Base-by-base conservation (phyloP, 2,329 filamentous ascomycete species). In the Venturia carpophila region DNA sequence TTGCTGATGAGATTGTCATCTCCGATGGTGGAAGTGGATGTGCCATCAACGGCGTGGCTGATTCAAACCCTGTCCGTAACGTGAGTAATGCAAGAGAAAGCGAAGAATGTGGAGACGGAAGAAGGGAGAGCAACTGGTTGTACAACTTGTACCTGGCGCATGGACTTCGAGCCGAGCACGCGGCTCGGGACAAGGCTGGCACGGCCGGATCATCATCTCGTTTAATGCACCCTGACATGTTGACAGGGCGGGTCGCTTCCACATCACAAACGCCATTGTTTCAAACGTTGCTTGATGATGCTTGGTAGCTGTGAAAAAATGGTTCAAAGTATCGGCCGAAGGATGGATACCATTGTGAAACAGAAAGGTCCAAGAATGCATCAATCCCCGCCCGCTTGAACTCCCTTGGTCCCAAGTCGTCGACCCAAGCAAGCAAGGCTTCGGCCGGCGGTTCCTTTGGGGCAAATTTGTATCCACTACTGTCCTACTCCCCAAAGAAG, bases 181-280 rank as follows among this genome's bases (percentile, higher is more conserved):
- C 27, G 52, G 30, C 52, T 11, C 52, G 52, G 52, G 52, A 56
- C 52, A 37, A 58, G 52, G 52, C 52, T 58, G 30, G 52, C 52
- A 58, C 52, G 52, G 52, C 19, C 19, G 52, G 52, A 19, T 21
- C 1, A 58, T 58, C 52, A 58, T 58, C 19, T 58, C 52, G 52
- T 27, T 27, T 58, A 37, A 37, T 19, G 3, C 52, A 58, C 37
- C 30, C 10, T 37, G 52, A 58, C 52, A 21, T 3, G 30, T n/a
- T 58, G 52, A n/a, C 52, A 39, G 19, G 52, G 52, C 30, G 27
- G 27, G 15, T 56, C 30, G 30, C 27, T 34, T 17, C 52, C 27
- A 27, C 52, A 58, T 58, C 17, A 27, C 30, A 19, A 21, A 58
- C 52, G 52, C 52, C 52, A 58, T 30, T 37, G 52, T 58, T 58